phyloP scores from a whole-genome alignment of 176 grass and related monocot species.

The Triticum monococcum region DNA sequence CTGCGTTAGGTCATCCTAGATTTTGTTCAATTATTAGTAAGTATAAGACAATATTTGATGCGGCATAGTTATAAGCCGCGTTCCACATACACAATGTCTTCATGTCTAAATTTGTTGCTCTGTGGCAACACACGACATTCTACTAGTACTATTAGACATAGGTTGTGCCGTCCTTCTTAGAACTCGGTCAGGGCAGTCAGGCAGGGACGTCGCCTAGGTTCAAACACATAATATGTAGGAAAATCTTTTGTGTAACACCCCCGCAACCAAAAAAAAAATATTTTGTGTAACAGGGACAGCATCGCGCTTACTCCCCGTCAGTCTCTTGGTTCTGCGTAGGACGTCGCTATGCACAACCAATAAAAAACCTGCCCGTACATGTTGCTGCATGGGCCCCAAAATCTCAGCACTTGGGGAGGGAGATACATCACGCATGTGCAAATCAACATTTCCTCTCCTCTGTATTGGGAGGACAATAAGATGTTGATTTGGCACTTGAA shows the following conservation, averaged over 20 bases:
- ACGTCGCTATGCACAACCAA: background rate
- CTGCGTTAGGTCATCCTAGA: no score
- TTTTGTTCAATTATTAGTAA: no score
- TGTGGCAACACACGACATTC: no score
- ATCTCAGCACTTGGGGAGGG: background rate
- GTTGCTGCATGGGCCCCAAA: background rate
- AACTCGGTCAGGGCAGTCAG: background rate
- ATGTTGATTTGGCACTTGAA: background rate
- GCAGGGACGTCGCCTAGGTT: background rate
- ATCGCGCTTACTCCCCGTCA: background rate
- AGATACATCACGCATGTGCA: background rate
- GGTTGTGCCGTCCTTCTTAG: no score
- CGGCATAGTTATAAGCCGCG: no score
- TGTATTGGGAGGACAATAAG: background rate
- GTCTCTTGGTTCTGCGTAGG: background rate
- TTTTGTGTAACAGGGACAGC: background rate
- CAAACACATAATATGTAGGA: background rate
- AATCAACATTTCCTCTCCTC: background rate
- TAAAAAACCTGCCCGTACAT: background rate
- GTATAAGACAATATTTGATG: no score
- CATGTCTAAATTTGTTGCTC: no score
- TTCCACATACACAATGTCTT: no score
- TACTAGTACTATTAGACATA: no score
- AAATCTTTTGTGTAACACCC: background rate
- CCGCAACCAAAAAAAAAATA: no score